Base-by-base conservation (phyloP, 257 asterid species). In the Solanum virginianum region DNA sequence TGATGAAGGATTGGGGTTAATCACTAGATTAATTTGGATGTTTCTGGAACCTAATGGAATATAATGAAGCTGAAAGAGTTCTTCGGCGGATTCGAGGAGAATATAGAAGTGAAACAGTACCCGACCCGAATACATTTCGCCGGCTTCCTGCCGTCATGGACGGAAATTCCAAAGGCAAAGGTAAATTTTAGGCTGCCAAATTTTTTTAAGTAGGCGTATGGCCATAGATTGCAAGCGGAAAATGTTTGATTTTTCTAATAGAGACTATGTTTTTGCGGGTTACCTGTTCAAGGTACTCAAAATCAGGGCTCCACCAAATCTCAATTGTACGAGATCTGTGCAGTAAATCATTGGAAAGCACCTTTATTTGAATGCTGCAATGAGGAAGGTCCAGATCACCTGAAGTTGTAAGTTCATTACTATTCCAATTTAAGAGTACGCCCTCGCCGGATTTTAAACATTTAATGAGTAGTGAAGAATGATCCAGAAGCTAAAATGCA, bases 321-420 rank as follows among this genome's bases (percentile, higher is more conserved):
- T n/a, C 56, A 41, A 7, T 81, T 81, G 59, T 81, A 81, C 22
- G 84, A 81, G 84, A 81, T 81, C 45, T 81, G 84, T 60, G 75
- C 84, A 59, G 59, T 56, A n/a, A 82, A 36, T 82, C 85, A 65
- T 39, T 82, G 85, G 75, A 82, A 62, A 24, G 26, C 85, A 22
- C 77, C 85, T 4, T 57, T 82, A 24, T 82, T 82, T 60, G 85
- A 63, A 26, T 82, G 85, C 22, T 82, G 85, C 79, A 62, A 41
- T 9, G 75, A 82, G 14, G 77, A 82, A 62, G 85, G 85, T 62
- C 77, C 85, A 62, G 57, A 47, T 15, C 85, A 82, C 60, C 60
- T 2, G 2, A 82, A 82, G 59, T 41, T 22, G 77, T 82, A 82
- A 43, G 77, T 82, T 62, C 41, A 59, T 56, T 59, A 2, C 22